phyloP scores from a whole-genome alignment of 1,284 basidiomycete genomes.

The Peniophora sp. region DNA sequence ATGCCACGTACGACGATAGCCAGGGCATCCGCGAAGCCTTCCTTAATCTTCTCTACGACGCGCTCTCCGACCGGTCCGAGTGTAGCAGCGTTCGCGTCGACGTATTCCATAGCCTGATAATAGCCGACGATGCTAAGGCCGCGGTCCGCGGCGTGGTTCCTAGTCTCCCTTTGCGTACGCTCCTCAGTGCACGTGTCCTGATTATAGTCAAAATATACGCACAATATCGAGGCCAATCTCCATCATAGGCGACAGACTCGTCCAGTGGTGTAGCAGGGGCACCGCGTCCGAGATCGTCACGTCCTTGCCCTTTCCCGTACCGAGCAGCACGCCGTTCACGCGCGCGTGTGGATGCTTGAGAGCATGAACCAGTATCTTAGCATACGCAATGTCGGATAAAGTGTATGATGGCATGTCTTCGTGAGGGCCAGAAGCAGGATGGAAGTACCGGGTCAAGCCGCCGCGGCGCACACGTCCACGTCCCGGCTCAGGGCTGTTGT shows the following conservation, averaged over 20 bases:
- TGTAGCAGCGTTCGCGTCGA: conserved; percentile 52
- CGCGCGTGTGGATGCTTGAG: conserved; percentile 64
- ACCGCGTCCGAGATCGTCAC: conserved; percentile 54
- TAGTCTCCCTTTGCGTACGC: conserved; percentile 31
- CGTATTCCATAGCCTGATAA: conserved; percentile 61
- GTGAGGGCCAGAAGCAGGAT: too few relatives aligned
- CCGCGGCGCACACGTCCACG: too few relatives aligned
- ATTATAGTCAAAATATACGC: conserved; percentile 17
- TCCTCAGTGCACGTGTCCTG: conserved; percentile 2
- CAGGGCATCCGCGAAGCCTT: conserved; percentile 45
- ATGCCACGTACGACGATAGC: conserved; percentile 52
- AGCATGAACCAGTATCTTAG: conserved; percentile 63
- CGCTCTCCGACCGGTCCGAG: conserved; percentile 59
- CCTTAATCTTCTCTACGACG: conserved; percentile 43
- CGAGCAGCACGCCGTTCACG: conserved; percentile 63
- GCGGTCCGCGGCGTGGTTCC: conserved; percentile 41
- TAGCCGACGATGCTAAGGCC: conserved; percentile 54
- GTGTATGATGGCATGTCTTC: conserved; percentile 19
- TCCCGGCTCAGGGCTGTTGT: too few relatives aligned
- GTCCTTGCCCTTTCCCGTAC: conserved; percentile 21
- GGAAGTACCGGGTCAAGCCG: too few relatives aligned
- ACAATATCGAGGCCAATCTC: conserved; percentile 72
- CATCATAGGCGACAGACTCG: conserved; percentile 71
- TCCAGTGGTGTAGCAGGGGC: conserved; percentile 76
- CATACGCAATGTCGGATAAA: conserved; percentile 47